A percentile compares a stretch with the other conserved stretches of the same genome.
Conservation (phyloP, 371 early-diverging fungal species). For the Zychaea mexicana region DNA sequence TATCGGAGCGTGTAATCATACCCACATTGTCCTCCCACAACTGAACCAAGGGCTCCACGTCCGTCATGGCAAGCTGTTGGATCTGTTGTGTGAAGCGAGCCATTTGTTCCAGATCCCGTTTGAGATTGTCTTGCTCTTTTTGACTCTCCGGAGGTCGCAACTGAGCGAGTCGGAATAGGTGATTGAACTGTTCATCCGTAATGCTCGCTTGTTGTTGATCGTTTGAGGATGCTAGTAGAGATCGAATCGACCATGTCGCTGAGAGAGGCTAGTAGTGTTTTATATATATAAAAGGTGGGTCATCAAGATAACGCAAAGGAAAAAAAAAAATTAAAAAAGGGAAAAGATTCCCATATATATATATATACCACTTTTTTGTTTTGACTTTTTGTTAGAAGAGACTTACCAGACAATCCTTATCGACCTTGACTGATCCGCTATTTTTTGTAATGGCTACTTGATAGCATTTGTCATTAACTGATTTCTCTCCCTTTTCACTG, state of each 20-base stretch:
- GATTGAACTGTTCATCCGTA: conserved; percentile 35
- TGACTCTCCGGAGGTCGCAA: conserved; percentile 17
- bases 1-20: conserved; percentile 6
- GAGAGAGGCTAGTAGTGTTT: conserved; percentile 25
- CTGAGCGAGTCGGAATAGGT: conserved; percentile 34
- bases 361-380: neutral
- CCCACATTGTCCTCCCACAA: conserved; percentile 33
- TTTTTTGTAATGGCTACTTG: neutral
- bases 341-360: neutral
- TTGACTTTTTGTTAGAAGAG: too few species aligned
- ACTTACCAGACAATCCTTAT: conserved; percentile 2
- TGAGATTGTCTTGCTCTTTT: conserved; percentile 17
- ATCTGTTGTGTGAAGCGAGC: conserved; percentile 35
- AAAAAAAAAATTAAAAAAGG: neutral
- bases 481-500: too few species aligned
- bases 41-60: conserved; percentile 32
- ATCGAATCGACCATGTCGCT: conserved; percentile 36
- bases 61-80: conserved; percentile 15
- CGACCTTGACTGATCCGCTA: neutral
- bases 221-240: conserved; percentile 19
- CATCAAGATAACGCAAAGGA: too few species aligned
- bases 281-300: neutral
- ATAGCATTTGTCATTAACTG: neutral
- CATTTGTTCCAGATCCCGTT: conserved; percentile 33
- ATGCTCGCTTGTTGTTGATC: conserved; percentile 8